Evolutionary conservation across 1,284 basidiomycete genomes (phyloP), one percentile per base, ranked within the genome.

Genomic region (Sanghuangporus baumii): DNA sequence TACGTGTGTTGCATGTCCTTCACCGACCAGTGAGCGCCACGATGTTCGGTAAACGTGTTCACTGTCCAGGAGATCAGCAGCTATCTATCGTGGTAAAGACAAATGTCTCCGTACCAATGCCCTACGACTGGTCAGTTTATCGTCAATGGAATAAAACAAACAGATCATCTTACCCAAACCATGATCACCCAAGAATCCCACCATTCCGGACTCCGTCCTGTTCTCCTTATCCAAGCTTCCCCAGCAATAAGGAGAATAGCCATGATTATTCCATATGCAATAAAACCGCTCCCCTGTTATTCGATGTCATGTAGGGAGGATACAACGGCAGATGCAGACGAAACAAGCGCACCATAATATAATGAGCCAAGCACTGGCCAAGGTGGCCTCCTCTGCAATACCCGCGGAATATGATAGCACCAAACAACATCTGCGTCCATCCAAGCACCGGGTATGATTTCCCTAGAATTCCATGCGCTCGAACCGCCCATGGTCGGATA

Each of bases 1-100:
- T 76, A 89, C 84, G 93, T 96, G 73, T 97, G 94, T 71, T 97
- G 94, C 89, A 96, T 90, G 72, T 97, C 93, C 74, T 96, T 96
- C 66, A 89, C 89, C 8, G 91, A 91, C 93, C 93, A 95, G 1
- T 71, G 74, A 20, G 80, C 79, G 23, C 93, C 93, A 61, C 85
- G 89, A 71, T 94, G 93, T 71, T 96, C 93, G 1, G 95, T 97
- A 71, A 98, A 97, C 0, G 95, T 96, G 70, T 98, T 98, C 63
- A 98, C 88, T 80, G 67, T 34, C 63, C 47, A 78, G 36, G 57
- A 58, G 41, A 9, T 38, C 55, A 20, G 52, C 36, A 63, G 16
- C 50, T 31, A 26, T 26, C 1, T 26, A 16, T 51, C 50, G 60
- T 59, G 63, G 56, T 56, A 63, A 59, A 26, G 26, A 40, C 46